Conservation (phyloP, 768 basidiomycete genomes). For the Pleurotus sapidus region DNA sequence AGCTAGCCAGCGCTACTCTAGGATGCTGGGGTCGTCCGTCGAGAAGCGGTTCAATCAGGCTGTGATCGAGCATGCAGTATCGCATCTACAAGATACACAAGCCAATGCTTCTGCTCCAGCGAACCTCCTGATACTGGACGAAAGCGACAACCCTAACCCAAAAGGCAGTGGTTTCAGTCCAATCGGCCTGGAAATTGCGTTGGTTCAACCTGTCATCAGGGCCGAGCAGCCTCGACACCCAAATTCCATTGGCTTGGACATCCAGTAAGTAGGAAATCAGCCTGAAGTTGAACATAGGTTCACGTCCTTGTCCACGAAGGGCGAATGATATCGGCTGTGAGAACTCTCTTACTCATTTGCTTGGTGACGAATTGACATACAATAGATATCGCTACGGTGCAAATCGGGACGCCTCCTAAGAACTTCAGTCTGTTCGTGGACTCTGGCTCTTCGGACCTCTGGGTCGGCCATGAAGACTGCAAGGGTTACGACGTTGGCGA, state of each 20-base stretch:
- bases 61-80: background rate
- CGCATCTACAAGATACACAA: background rate
- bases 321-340: slow-evolving; percentile 6
- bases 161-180: slow-evolving; percentile 3
- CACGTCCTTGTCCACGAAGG: background rate
- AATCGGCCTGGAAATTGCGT: slow-evolving; percentile 1
- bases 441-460: slow-evolving; percentile 44
- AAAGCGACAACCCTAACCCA: slow-evolving; percentile 3
- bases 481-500: slow-evolving; percentile 5
- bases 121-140: slow-evolving; percentile 1
- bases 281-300: too few relatives aligned
- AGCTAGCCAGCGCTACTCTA: slow-evolving; percentile 1
- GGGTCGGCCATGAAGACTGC: slow-evolving; percentile 32
- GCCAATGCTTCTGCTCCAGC: background rate
- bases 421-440: slow-evolving; percentile 43
- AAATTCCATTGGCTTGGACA: slow-evolving; percentile 65
- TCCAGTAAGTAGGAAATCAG: slow-evolving; percentile 46
- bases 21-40: background rate
- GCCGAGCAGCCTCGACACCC: background rate
- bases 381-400: background rate
- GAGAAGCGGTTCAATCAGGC: slow-evolving; percentile 6
- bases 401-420: slow-evolving; percentile 28
- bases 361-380: background rate
- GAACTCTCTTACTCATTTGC: background rate
- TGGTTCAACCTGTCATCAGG: slow-evolving; percentile 4